Evolutionary conservation across 2,329 filamentous ascomycete species (phyloP), one percentile per base, ranked within the genome.

Genomic region (Verticillium isaacii): DNA sequence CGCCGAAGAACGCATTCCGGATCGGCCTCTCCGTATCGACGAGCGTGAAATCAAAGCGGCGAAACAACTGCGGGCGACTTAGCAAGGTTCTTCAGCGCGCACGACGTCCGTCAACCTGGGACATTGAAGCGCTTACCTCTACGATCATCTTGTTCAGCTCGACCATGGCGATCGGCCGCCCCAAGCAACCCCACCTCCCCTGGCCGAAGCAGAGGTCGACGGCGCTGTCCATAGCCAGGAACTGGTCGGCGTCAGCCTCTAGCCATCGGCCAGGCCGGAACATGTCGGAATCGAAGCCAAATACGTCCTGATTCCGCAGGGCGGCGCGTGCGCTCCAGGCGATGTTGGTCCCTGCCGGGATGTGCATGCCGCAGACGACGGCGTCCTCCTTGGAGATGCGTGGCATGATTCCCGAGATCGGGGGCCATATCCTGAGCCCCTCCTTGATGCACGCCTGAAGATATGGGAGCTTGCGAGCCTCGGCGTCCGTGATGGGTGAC

Each of bases 331-430:
- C 70, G 55, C 75, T 80, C 56, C 79, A 74, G 2, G 77, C 77
- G 0, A 81, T 70, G 32, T 73, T 69, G 0, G 73, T 75, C 1
- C 77, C 77, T 1, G 68, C 68, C 0, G 78, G 75, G 6, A 80
- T 65, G 32, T 71, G 68, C 14, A 74, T 64, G 5, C 75, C 75
- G 37, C 70, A 70, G 2, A 79, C 70, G 1, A 67, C 56, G 0
- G 82, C 81, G 0, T 84, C 81, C 17, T 80, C 69, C 1, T 84
- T 80, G 67, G 84, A 80, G 12, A 85, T 73, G 56, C 93, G 79
- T 63, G 91, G 84, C 73, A 93, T 91, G 11, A 36, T 36, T 2
- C 34, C 34, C 1, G 72, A 68, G 5, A 75, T 71, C 5, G 75
- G 75, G 0, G 75, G 74, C 59, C 72, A 72, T 34, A 77, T 75